phyloP scores from a whole-genome alignment of 139 green algal genomes.

The Tetradesmus obliquus region DNA sequence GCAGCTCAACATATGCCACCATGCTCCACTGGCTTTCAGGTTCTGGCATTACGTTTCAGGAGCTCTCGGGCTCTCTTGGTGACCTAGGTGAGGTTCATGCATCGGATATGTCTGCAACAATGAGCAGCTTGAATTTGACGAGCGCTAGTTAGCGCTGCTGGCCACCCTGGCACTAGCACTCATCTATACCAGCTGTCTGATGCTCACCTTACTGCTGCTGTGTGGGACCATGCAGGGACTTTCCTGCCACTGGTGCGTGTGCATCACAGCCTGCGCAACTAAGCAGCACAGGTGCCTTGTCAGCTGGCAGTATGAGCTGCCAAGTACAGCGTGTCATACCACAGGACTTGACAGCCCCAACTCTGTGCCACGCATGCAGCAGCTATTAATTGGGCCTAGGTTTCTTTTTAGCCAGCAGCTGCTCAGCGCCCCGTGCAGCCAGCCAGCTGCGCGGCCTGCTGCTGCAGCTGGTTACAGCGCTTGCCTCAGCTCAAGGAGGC shows the following conservation, averaged over 20 bases:
- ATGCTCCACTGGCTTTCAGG: neutral
- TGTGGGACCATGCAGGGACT: neutral
- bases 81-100: neutral
- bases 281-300: no score
- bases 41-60: neutral
- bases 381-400: no score
- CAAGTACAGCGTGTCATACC: no score
- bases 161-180: no score
- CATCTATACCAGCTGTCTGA: neutral
- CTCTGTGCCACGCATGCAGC: no score
- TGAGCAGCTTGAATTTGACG: no score
- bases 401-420: no score
- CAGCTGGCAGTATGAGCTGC: no score
- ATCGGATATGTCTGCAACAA: neutral
- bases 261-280: no score
- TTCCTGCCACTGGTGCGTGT: slow-evolving; percentile 34
- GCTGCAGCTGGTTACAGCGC: neutral
- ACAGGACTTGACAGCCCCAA: no score
- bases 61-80: slow-evolving; percentile 14
- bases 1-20: neutral
- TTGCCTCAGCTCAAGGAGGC: neutral
- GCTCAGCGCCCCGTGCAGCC: no score
- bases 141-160: no score
- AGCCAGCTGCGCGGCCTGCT: neutral
- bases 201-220: neutral